Evolutionary conservation across 2,329 filamentous ascomycete species (phyloP), one percentile per base, ranked within the genome.

Genomic region (Cordyceps fumosorosea): DNA sequence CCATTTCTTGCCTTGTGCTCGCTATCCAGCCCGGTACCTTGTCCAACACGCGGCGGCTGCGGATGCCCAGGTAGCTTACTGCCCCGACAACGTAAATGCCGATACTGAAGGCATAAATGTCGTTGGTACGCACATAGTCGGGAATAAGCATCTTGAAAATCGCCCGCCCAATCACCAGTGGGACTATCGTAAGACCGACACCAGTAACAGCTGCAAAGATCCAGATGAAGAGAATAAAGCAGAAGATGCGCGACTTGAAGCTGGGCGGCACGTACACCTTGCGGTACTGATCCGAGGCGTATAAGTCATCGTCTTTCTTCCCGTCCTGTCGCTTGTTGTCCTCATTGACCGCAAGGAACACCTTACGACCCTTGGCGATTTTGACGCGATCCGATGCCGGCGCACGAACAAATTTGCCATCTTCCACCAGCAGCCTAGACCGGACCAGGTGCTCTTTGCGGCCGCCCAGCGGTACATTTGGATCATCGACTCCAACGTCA

Each of bases 361-460:
- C 93, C 18, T 81, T 78, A 53, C 82, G 83, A 45, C 90, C 90
- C 74, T 96, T 96, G 3, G 92, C 90, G 42, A 98, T 93, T 70
- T 96, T 91, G 66, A 97, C 90, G 72, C 96, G 92, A 73, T 99
- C 95, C 1, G 92, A 96, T 20, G 91, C 93, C 12, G 95, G 95
- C n/a, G 92, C 91, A 52, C 91, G 87, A 26, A 97, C 93, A 72
- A 93, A 98, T 63, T 82, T 85, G 5, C 95, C 95, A 67, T 93
- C 86, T 3, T 83, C 82, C 18, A 86, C 71, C 63, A 96, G 74
- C 63, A 85, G 80, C 1, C 78, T 74, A 0, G 80, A 74, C 0
- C 70, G 66, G n/a, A 84, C 78, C 0, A 86, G 78, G 0, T 67
- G 63, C 2, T 65, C 71, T 73, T 81, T 86, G 64, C 69, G 77